phyloP scores from a whole-genome alignment of 139 green algal genomes.

The Haematococcus lacustris region DNA sequence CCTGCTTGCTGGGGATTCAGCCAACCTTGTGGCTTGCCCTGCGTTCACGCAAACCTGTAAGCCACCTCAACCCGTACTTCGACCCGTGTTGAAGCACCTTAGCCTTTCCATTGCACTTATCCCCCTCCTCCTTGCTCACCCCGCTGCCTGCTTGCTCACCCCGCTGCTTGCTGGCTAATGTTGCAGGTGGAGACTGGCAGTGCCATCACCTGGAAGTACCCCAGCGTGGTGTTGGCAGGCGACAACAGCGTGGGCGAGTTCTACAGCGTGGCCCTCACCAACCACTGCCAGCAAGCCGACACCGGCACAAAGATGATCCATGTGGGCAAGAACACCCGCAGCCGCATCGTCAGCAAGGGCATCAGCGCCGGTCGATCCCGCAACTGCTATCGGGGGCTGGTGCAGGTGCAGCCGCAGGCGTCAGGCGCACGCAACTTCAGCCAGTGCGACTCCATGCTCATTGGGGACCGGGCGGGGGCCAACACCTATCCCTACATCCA shows the following conservation, averaged over 20 bases:
- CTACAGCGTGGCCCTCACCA: conserved; percentile 96
- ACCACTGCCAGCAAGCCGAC: conserved; percentile 76
- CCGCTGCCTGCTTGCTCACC: no score
- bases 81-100: no score
- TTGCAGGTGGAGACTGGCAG: conserved; percentile 94
- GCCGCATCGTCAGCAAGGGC: conserved; percentile 95
- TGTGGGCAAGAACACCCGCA: conserved; percentile 93
- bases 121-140: no score
- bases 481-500: conserved; percentile 99
- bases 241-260: conserved; percentile 95
- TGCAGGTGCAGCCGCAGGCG: conserved; percentile 75
- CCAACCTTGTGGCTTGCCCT: no score
- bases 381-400: conserved; percentile 69
- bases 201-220: conserved; percentile 99
- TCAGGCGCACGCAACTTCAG: conserved; percentile 84
- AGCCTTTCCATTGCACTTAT: no score
- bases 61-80: no score
- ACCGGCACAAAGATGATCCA: conserved; percentile 98
- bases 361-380: conserved; percentile 80
- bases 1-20: no score
- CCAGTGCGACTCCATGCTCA: conserved; percentile 99
- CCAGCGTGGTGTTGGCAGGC: conserved; percentile 83
- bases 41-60: no score
- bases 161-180: no score
- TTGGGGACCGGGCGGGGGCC: conserved; percentile 89